Evolutionary conservation across 371 early-diverging fungal species (phyloP).

Genomic region (Dichotomocladium elegans): DNA sequence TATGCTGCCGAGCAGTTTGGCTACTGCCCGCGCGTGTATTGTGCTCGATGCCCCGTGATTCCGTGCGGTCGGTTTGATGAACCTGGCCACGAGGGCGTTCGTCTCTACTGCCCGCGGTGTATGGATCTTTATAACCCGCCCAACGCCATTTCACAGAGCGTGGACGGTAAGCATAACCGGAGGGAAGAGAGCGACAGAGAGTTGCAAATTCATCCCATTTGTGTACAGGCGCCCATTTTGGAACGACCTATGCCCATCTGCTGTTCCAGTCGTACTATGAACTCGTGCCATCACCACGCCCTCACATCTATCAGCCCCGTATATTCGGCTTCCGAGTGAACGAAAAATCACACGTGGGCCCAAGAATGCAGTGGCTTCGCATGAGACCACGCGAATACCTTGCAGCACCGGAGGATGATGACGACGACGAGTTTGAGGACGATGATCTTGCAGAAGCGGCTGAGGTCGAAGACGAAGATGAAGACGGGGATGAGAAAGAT

Average conservation of each 20-base stretch:
- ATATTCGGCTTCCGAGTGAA: constrained; percentile 83
- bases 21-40: constrained; percentile 78
- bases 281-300: constrained; percentile 51
- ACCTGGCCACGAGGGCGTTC: constrained; percentile 57
- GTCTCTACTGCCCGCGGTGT: constrained; percentile 81
- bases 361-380: constrained; percentile 79
- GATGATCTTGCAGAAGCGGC: constrained; percentile 15
- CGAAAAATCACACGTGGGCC: constrained; percentile 53
- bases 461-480: constrained; percentile 7
- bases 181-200: background rate
- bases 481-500: no score
- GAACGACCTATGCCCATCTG: constrained; percentile 92
- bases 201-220: background rate
- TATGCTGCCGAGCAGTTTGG: constrained; percentile 81
- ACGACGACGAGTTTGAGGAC: constrained; percentile 30
- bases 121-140: constrained; percentile 86
- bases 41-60: constrained; percentile 70
- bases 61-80: constrained; percentile 82
- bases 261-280: constrained; percentile 84
- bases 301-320: constrained; percentile 64
- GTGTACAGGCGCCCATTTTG: constrained; percentile 86
- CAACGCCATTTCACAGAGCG: constrained; percentile 60
- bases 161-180: constrained; percentile 68
- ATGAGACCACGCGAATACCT: constrained; percentile 40
- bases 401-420: constrained; percentile 27